These are phyloP conservation scores for Lipomyces sp. DNA, from an alignment of 805 yeast genomes.

Conservation along the genomic window DNA sequence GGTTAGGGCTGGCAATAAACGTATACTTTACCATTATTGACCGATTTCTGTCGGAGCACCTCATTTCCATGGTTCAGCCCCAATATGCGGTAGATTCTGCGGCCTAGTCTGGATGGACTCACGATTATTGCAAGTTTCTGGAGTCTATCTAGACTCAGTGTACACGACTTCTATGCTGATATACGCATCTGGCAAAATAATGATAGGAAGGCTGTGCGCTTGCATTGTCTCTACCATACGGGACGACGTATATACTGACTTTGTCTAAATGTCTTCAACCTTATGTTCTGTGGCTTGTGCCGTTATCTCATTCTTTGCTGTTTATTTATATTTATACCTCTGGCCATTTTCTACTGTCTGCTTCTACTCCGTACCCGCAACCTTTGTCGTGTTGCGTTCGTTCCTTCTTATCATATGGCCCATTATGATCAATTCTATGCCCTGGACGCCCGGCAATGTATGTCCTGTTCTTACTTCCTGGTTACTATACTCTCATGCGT, in stretches of 20 bases:
- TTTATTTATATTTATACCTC: not conserved
- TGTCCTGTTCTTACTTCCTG: not conserved
- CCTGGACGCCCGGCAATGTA: constrained; percentile 7
- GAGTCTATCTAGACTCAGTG: not conserved
- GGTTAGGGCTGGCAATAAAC: not conserved
- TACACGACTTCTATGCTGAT: not conserved
- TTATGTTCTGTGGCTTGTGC: not conserved
- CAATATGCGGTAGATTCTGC: not conserved
- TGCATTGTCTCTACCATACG: not conserved
- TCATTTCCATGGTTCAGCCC: constrained; percentile 1
- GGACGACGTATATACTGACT: not conserved
- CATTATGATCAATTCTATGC: not conserved
- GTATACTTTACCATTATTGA: no score
- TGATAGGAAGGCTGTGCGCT: not conserved
- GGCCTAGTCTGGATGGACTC: not conserved
- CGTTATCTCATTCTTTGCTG: not conserved
- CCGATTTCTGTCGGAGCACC: not conserved
- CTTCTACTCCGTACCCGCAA: not conserved
- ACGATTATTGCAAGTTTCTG: not conserved
- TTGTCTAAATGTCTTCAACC: not conserved
- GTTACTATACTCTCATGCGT: not conserved
- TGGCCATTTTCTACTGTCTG: not conserved
- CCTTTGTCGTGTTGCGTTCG: not conserved
- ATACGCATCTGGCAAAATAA: not conserved
- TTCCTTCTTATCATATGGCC: not conserved